Conservation (phyloP, 805 yeast genomes). For the Candida pseudoglaebosa region DNA sequence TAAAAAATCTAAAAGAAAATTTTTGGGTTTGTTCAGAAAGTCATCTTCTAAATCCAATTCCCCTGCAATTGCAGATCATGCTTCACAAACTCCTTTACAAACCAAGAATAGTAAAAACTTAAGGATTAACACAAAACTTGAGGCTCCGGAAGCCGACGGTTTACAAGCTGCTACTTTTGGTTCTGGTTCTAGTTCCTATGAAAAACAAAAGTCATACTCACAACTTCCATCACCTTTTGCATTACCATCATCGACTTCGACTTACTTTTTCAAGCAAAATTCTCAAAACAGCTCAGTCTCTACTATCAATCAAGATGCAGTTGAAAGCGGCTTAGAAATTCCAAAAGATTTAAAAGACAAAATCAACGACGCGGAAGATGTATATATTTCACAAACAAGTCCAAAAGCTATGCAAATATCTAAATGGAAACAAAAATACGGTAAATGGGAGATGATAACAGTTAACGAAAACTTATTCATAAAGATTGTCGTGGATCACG, state of each 20-base stretch:
- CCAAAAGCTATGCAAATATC: constrained; percentile 38
- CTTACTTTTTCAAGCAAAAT: constrained; percentile 34
- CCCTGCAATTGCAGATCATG: background rate
- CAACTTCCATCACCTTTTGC: constrained; percentile 38
- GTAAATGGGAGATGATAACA: constrained; percentile 44
- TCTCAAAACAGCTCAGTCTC: constrained; percentile 6
- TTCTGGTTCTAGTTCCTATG: constrained; percentile 12
- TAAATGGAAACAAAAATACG: constrained; percentile 38
- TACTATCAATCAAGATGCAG: background rate
- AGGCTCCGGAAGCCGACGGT: background rate
- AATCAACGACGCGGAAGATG: constrained; percentile 36
- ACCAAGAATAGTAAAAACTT: constrained; percentile 10
- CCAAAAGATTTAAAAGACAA: constrained; percentile 33
- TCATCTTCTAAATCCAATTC: constrained; percentile 7
- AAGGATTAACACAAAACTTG: constrained; percentile 10
- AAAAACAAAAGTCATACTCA: constrained; percentile 10
- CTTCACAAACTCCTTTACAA: background rate
- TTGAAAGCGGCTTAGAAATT: constrained; percentile 23
- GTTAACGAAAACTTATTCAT: constrained; percentile 31
- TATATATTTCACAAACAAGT: constrained; percentile 30
- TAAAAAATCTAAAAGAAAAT: constrained; percentile 20
- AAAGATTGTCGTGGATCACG: constrained; percentile 37
- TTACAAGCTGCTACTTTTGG: constrained; percentile 10
- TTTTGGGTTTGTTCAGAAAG: constrained; percentile 34
- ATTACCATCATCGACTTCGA: constrained; percentile 41